Base-by-base conservation (phyloP, 2,329 filamentous ascomycete genomes). In the Raffaelea arxii region DNA sequence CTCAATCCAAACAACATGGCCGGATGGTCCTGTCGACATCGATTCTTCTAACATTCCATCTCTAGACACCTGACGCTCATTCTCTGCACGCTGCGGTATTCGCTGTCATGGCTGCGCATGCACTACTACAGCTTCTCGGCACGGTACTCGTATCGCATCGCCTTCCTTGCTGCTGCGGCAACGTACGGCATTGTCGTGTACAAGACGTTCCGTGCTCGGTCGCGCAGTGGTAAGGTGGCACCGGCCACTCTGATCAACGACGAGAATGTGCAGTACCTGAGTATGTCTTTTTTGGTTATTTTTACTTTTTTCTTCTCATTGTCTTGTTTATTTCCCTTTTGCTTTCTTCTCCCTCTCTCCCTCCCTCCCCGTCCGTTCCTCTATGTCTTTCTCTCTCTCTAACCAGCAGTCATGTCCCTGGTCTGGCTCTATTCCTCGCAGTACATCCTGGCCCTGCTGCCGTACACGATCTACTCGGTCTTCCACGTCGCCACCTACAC, bases 151-250 rank as follows among this genome's bases (percentile, higher is more conserved):
- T 98, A 98, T 72, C 90, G 92, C 59, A 78, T 84, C 46, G 86
- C 90, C 48, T 98, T 98, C 65, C 56, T 96, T 56, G 83, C 90
- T 3, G 92, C 92, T 6, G 88, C 89, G 41, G 79, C 81, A 43
- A 97, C 92, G 11, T 98, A 98, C 66, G 91, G 92, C 55, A 97
- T 98, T 55, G 92, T 98, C 43, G 91, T 98, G 52, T 97, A 95
- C 77, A 98, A 98, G 79, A 90, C 88, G 49, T 87, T 90, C 72
- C 82, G 90, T 55, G 87, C 90, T 57, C 84, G 88, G 55, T 77
- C 85, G 57, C 85, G 87, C 75, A 74, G 32, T 12, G 53, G 53
- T 46, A 49, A 49, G 72, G 51, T 69, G 19, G 45, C 49, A 2
- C 64, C 44, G 78, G 84, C 49, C 49, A 77, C 81, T 51, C 71